Evolutionary conservation across 345 rosid genomes (phyloP).

Genomic region (Syzygium grande): DNA sequence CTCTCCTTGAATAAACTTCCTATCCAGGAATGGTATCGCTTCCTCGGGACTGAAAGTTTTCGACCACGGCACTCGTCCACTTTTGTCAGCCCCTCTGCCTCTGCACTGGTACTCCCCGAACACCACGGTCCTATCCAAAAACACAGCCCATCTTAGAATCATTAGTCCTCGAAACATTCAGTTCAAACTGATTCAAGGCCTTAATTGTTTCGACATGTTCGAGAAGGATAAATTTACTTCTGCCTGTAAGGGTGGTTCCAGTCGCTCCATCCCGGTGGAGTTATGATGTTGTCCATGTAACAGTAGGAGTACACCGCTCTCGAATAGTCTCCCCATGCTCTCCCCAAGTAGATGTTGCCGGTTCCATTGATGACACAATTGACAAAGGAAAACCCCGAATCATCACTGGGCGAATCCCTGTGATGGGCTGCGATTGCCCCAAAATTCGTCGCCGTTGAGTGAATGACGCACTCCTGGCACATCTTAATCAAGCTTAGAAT

Average conservation of each 20-base stretch:
- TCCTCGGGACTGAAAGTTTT: slow-evolving; percentile 41
- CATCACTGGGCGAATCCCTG: slow-evolving; percentile 50
- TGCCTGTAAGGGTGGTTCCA: slow-evolving; percentile 54
- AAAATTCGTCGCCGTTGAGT: slow-evolving; percentile 44
- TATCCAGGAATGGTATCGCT: slow-evolving; percentile 45
- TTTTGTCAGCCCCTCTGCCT: slow-evolving; percentile 73
- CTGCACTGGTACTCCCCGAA: slow-evolving; percentile 76
- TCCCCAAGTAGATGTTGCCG: slow-evolving; percentile 64
- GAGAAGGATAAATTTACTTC: slow-evolving; percentile 21
- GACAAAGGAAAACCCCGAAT: slow-evolving; percentile 80
- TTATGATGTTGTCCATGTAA: slow-evolving; percentile 44
- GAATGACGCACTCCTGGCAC: slow-evolving; percentile 56
- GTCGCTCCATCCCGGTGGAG: slow-evolving; percentile 81
- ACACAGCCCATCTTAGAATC: background rate
- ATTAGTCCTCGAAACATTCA: background rate
- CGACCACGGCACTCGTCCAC: slow-evolving; percentile 60
- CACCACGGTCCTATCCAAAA: slow-evolving; percentile 43
- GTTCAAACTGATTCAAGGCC: background rate
- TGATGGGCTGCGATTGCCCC: slow-evolving; percentile 93
- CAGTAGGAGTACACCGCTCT: slow-evolving; percentile 71
- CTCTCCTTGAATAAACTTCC: slow-evolving; percentile 56
- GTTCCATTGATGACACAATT: slow-evolving; percentile 65
- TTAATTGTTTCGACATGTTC: background rate
- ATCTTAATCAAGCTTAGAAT: background rate
- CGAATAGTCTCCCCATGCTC: slow-evolving; percentile 93